These are phyloP conservation scores for Platanthera guangdongensis DNA, from an alignment of 106 monocot species.

Conservation along the genomic window DNA sequence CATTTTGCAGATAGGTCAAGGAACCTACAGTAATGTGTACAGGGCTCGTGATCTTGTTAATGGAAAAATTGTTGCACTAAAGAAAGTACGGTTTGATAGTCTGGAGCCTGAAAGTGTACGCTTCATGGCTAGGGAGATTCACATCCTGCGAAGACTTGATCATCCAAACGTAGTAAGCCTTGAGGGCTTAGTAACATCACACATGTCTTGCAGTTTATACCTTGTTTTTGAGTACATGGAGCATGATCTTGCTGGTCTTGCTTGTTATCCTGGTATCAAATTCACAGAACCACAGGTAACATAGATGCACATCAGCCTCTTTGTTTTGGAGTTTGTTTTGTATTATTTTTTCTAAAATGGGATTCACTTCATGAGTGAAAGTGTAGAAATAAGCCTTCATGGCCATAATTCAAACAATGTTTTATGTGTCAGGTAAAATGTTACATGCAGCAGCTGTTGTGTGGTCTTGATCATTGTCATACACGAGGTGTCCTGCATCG, in stretches of 20 bases:
- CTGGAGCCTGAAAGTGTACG: slow-evolving; percentile 72
- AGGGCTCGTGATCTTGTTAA: slow-evolving; percentile 68
- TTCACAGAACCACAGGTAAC: slow-evolving; percentile 68
- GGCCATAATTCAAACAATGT: neutral
- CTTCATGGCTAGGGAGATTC: slow-evolving; percentile 74
- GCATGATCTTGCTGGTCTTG: slow-evolving; percentile 68
- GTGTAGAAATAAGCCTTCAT: neutral
- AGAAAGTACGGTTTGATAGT: slow-evolving; percentile 73
- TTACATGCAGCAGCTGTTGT: slow-evolving; percentile 62
- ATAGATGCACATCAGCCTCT: slow-evolving; percentile 5
- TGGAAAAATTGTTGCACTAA: slow-evolving; percentile 60
- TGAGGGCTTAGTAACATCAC: slow-evolving; percentile 63
- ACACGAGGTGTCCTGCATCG: slow-evolving; percentile 50
- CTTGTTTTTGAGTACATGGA: slow-evolving; percentile 90
- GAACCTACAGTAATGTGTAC: slow-evolving; percentile 72
- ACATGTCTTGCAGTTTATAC: slow-evolving; percentile 68
- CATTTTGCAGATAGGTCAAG: slow-evolving; percentile 64
- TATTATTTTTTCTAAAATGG: neutral
- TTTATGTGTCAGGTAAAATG: slow-evolving; percentile 53
- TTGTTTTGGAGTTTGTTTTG: neutral
- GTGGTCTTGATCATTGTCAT: slow-evolving; percentile 68
- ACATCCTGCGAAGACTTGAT: slow-evolving; percentile 56
- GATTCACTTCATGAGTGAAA: neutral
- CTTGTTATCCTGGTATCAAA: slow-evolving; percentile 52
- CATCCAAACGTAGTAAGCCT: slow-evolving; percentile 66